Evolutionary conservation across 2,329 filamentous ascomycete genomes (phyloP), one percentile per base, ranked within the genome.

Genomic region (Colletotrichum camelliae): DNA sequence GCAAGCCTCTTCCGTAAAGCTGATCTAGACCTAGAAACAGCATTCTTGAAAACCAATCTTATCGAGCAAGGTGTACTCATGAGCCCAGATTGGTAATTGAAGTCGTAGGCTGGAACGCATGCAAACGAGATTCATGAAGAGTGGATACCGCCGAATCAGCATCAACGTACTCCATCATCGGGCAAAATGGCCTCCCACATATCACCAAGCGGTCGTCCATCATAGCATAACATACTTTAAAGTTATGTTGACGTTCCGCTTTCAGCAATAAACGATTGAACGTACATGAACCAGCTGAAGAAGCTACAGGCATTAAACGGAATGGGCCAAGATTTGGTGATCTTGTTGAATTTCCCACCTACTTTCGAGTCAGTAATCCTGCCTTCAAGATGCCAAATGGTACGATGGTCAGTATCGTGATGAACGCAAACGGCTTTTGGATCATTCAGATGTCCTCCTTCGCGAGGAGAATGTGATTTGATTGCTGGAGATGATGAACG

Each of bases 381-480:
- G 43, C 6, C 43, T 13, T 24, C 10, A 52, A 52, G 6, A 7
- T 7, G 3, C n/a, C 10, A 1, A 21, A 52, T 21, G 43, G 0
- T 13, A 21, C n/a, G 10, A 21, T 52, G 12, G 13, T 0, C 10
- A 1, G 21, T 13, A 4, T 52, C 6, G 5, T 13, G 0, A 52
- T 52, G n/a, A 21, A 24, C 43, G 43, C 43, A 52, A 52, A 52
- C n/a, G 43, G 43, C 43, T 52, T 1, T 21, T 2, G 43, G 0
- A 24, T 1, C 6, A 3, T 52, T 52, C n/a, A 13, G 1, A 52
- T 21, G 7, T 21, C 12, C 43, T 21, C 4, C 1, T 21, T 13
- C 6, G 1, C 6, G 4, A 52, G 5, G n/a, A 13, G 43, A 52
- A 21, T 52, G 0, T 52, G n/a, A 7, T 52, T 21, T 52, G 43